Percentiles rank a stretch among this genome's conserved stretches.
Evolutionary conservation across 345 rosid genomes (phyloP).

Genomic region (Bruguiera sexangula): DNA sequence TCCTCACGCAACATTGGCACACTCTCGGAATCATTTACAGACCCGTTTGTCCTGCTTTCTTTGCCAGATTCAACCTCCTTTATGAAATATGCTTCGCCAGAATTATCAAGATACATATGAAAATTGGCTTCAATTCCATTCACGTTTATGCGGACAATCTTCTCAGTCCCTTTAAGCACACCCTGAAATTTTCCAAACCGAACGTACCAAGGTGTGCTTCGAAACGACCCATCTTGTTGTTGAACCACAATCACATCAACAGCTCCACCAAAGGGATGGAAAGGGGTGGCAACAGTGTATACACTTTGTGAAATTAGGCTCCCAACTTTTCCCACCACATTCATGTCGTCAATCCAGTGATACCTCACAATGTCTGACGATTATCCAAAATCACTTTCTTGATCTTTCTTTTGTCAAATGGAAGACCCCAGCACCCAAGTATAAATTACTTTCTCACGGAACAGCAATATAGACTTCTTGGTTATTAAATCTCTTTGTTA

Average conservation of each 20-base stretch:
- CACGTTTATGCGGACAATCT: conserved; percentile 68
- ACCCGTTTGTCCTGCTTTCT: conserved; percentile 27
- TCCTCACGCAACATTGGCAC: conserved; percentile 17
- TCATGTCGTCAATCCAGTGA: conserved; percentile 48
- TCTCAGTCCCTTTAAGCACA: conserved; percentile 81
- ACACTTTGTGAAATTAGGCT: conserved; percentile 81
- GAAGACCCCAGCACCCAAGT: conserved; percentile 12
- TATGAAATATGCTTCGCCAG: conserved; percentile 87
- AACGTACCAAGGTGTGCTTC: conserved; percentile 91
- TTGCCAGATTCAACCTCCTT: conserved; percentile 58
- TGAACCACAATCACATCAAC: conserved; percentile 86
- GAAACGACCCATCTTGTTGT: conserved; percentile 79
- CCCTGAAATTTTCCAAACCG: conserved; percentile 96
- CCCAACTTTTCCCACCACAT: conserved; percentile 85
- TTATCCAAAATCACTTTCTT: conserved; percentile 5
- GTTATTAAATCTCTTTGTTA: neutral
- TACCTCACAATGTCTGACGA: conserved; percentile 11
- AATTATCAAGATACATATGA: conserved; percentile 88
- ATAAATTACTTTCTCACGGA: conserved; percentile 2
- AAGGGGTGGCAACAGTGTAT: conserved; percentile 87
- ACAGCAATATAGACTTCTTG: neutral
- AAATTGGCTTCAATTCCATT: conserved; percentile 76
- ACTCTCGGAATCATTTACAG: conserved; percentile 18
- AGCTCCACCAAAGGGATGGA: conserved; percentile 97
- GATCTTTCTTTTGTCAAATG: conserved; percentile 8